A percentile compares a stretch with the other conserved stretches of the same genome.
These are phyloP conservation scores for Incumbomyces lentus DNA, from an alignment of 2,329 filamentous ascomycete genomes.

Conservation along the genomic window DNA sequence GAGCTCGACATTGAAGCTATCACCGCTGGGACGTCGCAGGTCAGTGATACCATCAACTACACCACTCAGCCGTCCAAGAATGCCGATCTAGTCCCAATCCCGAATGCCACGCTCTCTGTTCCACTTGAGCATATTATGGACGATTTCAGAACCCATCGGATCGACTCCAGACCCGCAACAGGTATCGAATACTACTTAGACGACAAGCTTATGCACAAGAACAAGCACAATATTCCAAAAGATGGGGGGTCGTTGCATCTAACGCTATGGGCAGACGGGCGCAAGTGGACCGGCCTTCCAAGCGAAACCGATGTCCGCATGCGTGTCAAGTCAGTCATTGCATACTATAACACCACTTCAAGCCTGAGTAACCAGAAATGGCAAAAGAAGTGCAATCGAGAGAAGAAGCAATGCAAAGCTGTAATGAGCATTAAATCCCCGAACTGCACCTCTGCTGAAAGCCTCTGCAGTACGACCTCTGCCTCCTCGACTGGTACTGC, in stretches of 20 bases:
- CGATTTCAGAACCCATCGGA: slow-evolving; percentile 22
- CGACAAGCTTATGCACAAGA: slow-evolving; percentile 16
- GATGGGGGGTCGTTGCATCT: slow-evolving; percentile 20
- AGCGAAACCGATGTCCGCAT: slow-evolving; percentile 22
- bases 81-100: slow-evolving; percentile 15
- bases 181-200: slow-evolving; percentile 23
- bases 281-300: slow-evolving; percentile 19
- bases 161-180: slow-evolving; percentile 19
- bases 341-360: slow-evolving; percentile 22
- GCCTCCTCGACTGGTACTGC: no score
- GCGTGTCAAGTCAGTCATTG: slow-evolving; percentile 18
- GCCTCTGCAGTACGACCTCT: no score
- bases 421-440: not conserved
- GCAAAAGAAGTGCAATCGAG: not conserved
- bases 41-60: slow-evolving; percentile 22
- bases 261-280: slow-evolving; percentile 25
- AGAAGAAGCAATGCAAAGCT: slow-evolving; percentile 2
- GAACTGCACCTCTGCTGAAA: no score
- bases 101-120: slow-evolving; percentile 20
- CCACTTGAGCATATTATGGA: slow-evolving; percentile 13
- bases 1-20: slow-evolving; percentile 25
- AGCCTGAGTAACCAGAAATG: not conserved
- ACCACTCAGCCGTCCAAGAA: slow-evolving; percentile 22
- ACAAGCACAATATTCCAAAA: slow-evolving; percentile 14
- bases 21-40: slow-evolving; percentile 19